Evolutionary conservation across 768 basidiomycete genomes (phyloP).

Genomic region (Tylopilus sp.): DNA sequence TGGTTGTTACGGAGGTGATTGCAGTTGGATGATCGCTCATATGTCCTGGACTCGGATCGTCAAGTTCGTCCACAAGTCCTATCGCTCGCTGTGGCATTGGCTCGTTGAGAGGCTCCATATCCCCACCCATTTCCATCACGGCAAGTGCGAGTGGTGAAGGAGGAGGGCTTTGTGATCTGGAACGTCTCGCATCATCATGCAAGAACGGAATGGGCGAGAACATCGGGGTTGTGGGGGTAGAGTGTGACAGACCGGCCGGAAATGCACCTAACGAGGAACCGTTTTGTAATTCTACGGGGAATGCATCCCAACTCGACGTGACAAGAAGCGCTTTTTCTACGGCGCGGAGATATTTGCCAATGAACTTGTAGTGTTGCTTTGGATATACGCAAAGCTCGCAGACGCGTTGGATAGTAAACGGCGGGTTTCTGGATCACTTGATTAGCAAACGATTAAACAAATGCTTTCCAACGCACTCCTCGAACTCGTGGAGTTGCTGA

Average conservation of each 20-base stretch:
- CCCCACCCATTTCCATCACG: slow-evolving; percentile 31
- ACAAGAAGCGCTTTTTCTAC: slow-evolving; percentile 80
- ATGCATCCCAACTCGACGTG: slow-evolving; percentile 74
- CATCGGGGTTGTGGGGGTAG: slow-evolving; percentile 71
- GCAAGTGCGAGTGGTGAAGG: slow-evolving; percentile 66
- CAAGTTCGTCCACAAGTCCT: slow-evolving; percentile 82
- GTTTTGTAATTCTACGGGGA: slow-evolving; percentile 46
- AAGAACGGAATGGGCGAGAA: slow-evolving; percentile 89
- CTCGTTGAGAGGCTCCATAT: slow-evolving; percentile 37
- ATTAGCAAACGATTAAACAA: slow-evolving; percentile 4
- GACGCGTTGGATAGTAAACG: slow-evolving; percentile 88
- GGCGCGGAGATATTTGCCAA: slow-evolving; percentile 88
- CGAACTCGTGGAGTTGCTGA: slow-evolving; percentile 68
- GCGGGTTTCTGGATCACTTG: slow-evolving; percentile 45
- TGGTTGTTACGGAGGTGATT: slow-evolving; percentile 59
- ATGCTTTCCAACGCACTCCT: slow-evolving; percentile 48
- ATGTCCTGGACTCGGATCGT: slow-evolving; percentile 81
- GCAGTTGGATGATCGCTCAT: slow-evolving; percentile 78
- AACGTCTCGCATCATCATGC: slow-evolving; percentile 77
- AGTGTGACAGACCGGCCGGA: slow-evolving; percentile 45
- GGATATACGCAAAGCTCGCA: slow-evolving; percentile 78
- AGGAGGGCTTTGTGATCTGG: slow-evolving; percentile 75
- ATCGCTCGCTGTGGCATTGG: slow-evolving; percentile 46
- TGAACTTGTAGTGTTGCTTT: slow-evolving; percentile 63
- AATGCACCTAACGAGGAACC: slow-evolving; percentile 30